Conservation (phyloP, 495 filamentous ascomycete species). For the Penicillium paradoxum region DNA sequence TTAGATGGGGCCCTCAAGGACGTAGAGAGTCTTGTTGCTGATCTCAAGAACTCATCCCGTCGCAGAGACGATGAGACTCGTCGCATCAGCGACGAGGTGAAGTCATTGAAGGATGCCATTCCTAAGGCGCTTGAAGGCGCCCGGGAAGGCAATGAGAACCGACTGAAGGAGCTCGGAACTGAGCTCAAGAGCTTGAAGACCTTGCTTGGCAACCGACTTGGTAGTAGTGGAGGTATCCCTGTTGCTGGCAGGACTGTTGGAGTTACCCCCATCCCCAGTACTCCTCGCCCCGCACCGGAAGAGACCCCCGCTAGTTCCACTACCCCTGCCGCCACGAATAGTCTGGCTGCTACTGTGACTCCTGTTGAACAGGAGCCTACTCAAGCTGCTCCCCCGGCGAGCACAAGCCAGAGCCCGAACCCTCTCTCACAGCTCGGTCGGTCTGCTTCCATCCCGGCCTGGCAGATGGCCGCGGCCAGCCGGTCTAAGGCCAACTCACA, state of each 20-base stretch:
- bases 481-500: slow-evolving; percentile 46
- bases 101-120: slow-evolving; percentile 72
- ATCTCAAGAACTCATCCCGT: slow-evolving; percentile 71
- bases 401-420: slow-evolving; percentile 33
- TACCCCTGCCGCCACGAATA: slow-evolving; percentile 27
- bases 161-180: slow-evolving; percentile 75
- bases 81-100: slow-evolving; percentile 80
- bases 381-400: slow-evolving; percentile 32
- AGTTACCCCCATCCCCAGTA: slow-evolving; percentile 17
- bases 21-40: slow-evolving; percentile 73
- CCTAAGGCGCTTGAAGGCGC: slow-evolving; percentile 84
- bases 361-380: slow-evolving; percentile 30
- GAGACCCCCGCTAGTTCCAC: slow-evolving; percentile 13
- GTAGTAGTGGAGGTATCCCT: slow-evolving; percentile 40
- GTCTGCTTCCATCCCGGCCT: slow-evolving; percentile 76
- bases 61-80: slow-evolving; percentile 81
- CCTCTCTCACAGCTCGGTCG: slow-evolving; percentile 42
- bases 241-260: slow-evolving; percentile 29
- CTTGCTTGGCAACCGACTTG: slow-evolving; percentile 75
- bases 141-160: slow-evolving; percentile 73
- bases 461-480: slow-evolving; percentile 77
- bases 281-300: slow-evolving; percentile 27
- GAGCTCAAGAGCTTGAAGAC: slow-evolving; percentile 93
- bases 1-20: slow-evolving; percentile 79
- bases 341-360: slow-evolving; percentile 27